phyloP scores from a whole-genome alignment of 768 basidiomycete genomes.

The Suillus subalutaceus region DNA sequence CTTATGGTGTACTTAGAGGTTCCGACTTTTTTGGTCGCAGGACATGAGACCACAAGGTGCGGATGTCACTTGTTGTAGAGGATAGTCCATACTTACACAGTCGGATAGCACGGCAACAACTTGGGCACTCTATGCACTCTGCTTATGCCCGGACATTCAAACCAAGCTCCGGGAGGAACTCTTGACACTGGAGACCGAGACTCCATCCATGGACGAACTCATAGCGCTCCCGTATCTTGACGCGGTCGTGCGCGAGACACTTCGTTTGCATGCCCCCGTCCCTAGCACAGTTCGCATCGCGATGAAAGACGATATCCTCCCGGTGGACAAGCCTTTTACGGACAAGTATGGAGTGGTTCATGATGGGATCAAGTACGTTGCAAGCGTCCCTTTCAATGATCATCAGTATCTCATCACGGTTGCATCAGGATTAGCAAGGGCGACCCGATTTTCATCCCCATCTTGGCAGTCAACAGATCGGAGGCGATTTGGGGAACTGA shows the following conservation, averaged over 20 bases:
- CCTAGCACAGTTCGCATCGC: slow-evolving; percentile 45
- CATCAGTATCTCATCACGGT: not conserved
- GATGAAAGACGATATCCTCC: slow-evolving; percentile 54
- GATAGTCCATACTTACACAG: not conserved
- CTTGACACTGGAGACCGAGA: slow-evolving; percentile 50
- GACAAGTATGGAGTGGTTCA: slow-evolving; percentile 46
- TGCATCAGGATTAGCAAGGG: slow-evolving; percentile 45
- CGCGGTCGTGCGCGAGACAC: slow-evolving; percentile 58
- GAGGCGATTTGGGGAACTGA: slow-evolving; percentile 65
- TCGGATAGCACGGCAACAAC: slow-evolving; percentile 40
- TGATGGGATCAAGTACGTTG: slow-evolving; percentile 40
- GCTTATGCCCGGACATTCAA: slow-evolving; percentile 51
- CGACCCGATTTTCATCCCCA: slow-evolving; percentile 51
- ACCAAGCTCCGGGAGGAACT: slow-evolving; percentile 62
- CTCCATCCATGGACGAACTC: slow-evolving; percentile 71
- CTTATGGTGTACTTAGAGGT: slow-evolving; percentile 46
- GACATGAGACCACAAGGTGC: slow-evolving; percentile 61
- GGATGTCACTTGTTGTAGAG: slow-evolving; percentile 1
- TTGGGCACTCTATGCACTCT: slow-evolving; percentile 64
- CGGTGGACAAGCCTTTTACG: slow-evolving; percentile 47
- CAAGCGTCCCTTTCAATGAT: not conserved
- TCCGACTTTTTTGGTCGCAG: slow-evolving; percentile 62
- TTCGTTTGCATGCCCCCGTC: slow-evolving; percentile 60
- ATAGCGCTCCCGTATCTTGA: slow-evolving; percentile 73
- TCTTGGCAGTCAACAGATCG: slow-evolving; percentile 53